Base-by-base conservation (phyloP, 495 filamentous ascomycete genomes). In the Penicillium cataractarum region DNA sequence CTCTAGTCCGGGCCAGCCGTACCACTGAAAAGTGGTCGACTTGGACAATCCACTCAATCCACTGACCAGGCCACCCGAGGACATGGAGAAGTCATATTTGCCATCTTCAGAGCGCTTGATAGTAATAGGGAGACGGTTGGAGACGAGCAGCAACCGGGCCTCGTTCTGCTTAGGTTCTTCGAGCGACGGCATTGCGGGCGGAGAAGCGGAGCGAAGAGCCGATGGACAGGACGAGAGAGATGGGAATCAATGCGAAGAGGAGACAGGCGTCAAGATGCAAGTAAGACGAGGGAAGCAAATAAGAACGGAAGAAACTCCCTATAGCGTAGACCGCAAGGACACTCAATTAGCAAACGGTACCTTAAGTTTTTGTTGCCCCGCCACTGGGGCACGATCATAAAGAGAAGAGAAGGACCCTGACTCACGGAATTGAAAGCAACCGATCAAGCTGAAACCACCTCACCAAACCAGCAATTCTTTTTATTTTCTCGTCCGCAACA, bases 1-100 rank as follows among this genome's bases (percentile, higher is more conserved):
- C 69, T 97, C 91, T 58, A 97, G 71, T 31, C 94, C 94, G 8
- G 94, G 93, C 95, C 95, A 99, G 61, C 94, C 94, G 74, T 97
- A 97, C 94, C 95, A 99, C 73, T 92, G 89, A 78, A 97, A 97
- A 46, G 87, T 94, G 12, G 92, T 97, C 8, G 90, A 86, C 74
- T 97, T 97, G 64, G 91, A 90, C 65, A 99, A 77, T 21, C 94
- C 95, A 63, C 89, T 92, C 56, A 99, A 75, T 1, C 93, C 95
- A 39, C 90, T 96, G 56, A 99, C 93, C 39, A 99, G 84, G 15
- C 94, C 94, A 58, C 94, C 94, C 7, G 94, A 97, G 15, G 93
- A 97, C 90, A 96, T 96, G 73, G 88, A 90, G 76, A 97, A 96
- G 63, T 87, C 84, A 77, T 96, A 98, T 64, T 77, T 79, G 56